Evolutionary conservation across 1,284 basidiomycete species (phyloP).

Genomic region (Bjerkandera adusta): DNA sequence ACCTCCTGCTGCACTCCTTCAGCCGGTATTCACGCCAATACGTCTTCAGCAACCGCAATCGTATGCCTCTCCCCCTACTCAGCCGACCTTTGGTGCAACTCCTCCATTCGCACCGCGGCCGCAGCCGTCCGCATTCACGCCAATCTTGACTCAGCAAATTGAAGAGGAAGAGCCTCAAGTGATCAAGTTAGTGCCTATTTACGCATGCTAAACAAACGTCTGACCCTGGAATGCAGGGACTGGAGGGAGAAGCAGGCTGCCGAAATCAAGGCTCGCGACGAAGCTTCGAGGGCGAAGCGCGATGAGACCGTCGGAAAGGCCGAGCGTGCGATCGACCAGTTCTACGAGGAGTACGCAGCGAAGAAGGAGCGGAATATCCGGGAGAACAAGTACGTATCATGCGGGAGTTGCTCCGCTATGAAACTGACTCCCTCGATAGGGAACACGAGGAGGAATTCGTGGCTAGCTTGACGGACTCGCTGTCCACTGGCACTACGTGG

Average conservation of each 20-base stretch:
- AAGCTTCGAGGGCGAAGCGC: conserved; percentile 74
- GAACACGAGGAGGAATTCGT: conserved; percentile 87
- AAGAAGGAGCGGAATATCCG: conserved; percentile 93
- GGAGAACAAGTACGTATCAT: conserved; percentile 94
- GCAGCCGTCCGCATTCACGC: conserved; percentile 67
- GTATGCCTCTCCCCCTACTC: conserved; percentile 16
- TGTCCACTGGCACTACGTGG: conserved; percentile 95
- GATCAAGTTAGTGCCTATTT: conserved; percentile 61
- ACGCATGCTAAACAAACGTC: neutral
- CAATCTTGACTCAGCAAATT: conserved; percentile 66
- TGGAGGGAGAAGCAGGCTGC: conserved; percentile 90
- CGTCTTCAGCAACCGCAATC: conserved; percentile 10
- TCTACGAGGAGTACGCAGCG: conserved; percentile 91
- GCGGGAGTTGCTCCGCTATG: neutral
- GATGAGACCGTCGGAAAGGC: conserved; percentile 89
- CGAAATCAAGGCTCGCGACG: conserved; percentile 82
- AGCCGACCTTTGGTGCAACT: conserved; percentile 47
- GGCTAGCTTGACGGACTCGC: conserved; percentile 67
- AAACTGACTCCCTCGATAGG: conserved; percentile 40
- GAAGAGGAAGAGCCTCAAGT: conserved; percentile 87
- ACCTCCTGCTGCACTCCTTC: neutral
- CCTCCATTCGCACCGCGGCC: conserved; percentile 70
- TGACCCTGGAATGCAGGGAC: conserved; percentile 43
- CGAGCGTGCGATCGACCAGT: conserved; percentile 91
- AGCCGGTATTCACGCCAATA: conserved; percentile 11